Conservation (phyloP, 495 filamentous ascomycete genomes). For the Aspergillus panamensis region DNA sequence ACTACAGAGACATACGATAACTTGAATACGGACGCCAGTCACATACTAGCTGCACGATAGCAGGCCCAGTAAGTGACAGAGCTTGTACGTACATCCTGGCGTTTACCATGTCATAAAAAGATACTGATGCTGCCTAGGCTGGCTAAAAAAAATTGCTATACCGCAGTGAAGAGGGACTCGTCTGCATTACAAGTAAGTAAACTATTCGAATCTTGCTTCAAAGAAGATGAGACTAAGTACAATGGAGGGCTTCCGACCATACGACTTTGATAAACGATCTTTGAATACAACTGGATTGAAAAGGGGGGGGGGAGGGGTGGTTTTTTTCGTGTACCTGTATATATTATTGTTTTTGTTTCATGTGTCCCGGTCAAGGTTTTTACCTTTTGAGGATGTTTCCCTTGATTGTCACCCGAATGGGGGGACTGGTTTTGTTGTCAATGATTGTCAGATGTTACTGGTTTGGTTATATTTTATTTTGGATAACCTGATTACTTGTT, state of each 20-base stretch:
- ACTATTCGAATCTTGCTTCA: too few relatives aligned
- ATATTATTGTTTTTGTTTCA: background rate
- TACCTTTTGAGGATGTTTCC: constrained; percentile 18
- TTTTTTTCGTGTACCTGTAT: background rate
- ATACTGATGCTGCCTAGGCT: constrained; percentile 13
- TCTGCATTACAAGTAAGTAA: constrained; percentile 7
- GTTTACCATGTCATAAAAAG: background rate
- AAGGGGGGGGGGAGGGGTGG: background rate
- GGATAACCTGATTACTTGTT: background rate
- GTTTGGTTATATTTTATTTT: background rate
- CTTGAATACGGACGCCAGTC: background rate
- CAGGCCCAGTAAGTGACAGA: constrained; percentile 22
- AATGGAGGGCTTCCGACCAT: too few relatives aligned
- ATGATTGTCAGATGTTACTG: background rate
- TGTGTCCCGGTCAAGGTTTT: constrained; percentile 24
- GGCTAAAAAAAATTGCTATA: constrained; percentile 16
- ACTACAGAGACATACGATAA: background rate
- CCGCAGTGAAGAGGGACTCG: background rate
- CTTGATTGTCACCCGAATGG: constrained; percentile 23
- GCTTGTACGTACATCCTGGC: constrained; percentile 13
- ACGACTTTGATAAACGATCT: constrained; percentile 7
- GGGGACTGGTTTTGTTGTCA: constrained; percentile 5
- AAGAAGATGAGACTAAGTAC: too few relatives aligned
- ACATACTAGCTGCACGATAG: background rate
- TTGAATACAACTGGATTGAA: too few relatives aligned